Base-by-base conservation (phyloP, 345 rosid species). In the Physaria fendleri region DNA sequence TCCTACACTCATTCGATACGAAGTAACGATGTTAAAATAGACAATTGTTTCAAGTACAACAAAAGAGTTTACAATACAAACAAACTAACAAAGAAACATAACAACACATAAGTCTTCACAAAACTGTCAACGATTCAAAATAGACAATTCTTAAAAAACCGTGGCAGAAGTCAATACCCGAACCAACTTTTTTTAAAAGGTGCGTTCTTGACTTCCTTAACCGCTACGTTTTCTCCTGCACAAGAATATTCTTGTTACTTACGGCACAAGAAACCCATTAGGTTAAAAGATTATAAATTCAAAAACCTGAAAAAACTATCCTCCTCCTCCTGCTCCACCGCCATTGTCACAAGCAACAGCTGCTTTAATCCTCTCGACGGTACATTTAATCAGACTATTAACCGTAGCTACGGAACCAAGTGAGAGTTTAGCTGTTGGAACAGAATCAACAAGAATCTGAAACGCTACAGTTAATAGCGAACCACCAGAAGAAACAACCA, bases 321-420 rank as follows among this genome's bases (percentile, higher is more conserved):
- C 39, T 38, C 35, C 73, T 33, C 51, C 65, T 13, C 16, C 46
- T 13, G n/a, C 46, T 11, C 44, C 56, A 29, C 14, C 47, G 24
- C 44, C 56, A 29, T 12, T 40, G 24, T 74, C 76, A 7, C 78
- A 59, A 61, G 74, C 55, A 28, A 88, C 87, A 0, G 99, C 88
- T 0, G 83, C 77, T 70, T 83, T 88, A 73, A 93, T 93, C 76
- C 95, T 77, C 72, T 85, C 95, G 1, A 89, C 93, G 0, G 99
- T 93, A 87, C 95, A 85, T 74, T 86, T 93, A 35, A 93, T 89
- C 22, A 93, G 81, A 68, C 84, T 93, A 72, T 85, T 86, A 6
- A 93, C 99, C 4, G 99, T 93, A 27, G 95, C 90, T 10, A 93
- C 99, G 0, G 97, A 93, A 23, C 95, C 91, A 3, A 89, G 84